Conservation (phyloP, 495 filamentous ascomycete genomes). For the Elaphomyces granulatus region DNA sequence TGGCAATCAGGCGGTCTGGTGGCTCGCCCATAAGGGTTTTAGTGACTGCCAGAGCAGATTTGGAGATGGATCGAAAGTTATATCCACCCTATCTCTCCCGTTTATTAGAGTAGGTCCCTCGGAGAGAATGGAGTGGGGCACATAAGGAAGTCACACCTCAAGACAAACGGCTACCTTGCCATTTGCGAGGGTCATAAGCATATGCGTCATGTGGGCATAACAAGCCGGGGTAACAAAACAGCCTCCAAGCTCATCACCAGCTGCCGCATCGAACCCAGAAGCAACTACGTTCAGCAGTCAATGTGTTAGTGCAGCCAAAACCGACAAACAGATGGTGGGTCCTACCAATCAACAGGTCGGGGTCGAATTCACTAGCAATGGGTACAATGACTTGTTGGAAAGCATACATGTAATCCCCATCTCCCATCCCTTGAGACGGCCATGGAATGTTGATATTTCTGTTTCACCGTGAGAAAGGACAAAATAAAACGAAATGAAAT, state of each 20-base stretch:
- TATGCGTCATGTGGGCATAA: conserved; percentile 97
- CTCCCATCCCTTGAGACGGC: conserved; percentile 83
- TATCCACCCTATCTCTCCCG: conserved; percentile 58
- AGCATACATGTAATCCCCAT: conserved; percentile 91
- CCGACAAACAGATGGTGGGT: background rate
- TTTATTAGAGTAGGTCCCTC: background rate
- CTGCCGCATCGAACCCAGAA: conserved; percentile 91
- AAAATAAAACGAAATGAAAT: conserved; percentile 6
- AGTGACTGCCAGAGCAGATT: conserved; percentile 81
- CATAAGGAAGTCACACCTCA: conserved; percentile 35
- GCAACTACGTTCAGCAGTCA: conserved; percentile 42
- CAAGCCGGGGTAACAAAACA: conserved; percentile 83
- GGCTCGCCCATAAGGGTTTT: conserved; percentile 90
- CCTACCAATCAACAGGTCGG: conserved; percentile 76
- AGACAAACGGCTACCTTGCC: conserved; percentile 87
- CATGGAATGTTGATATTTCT: conserved; percentile 95
- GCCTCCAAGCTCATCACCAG: conserved; percentile 78
- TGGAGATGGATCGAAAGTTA: conserved; percentile 80
- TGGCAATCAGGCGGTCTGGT: conserved; percentile 52
- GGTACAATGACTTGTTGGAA: conserved; percentile 98
- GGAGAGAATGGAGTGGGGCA: background rate
- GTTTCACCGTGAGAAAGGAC: too few relatives aligned
- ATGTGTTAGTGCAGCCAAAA: background rate
- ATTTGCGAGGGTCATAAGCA: conserved; percentile 90
- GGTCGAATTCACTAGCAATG: conserved; percentile 80